Evolutionary conservation across 164 flowering plant genomes (phyloP).

Genomic region (Brasenia schreberi): DNA sequence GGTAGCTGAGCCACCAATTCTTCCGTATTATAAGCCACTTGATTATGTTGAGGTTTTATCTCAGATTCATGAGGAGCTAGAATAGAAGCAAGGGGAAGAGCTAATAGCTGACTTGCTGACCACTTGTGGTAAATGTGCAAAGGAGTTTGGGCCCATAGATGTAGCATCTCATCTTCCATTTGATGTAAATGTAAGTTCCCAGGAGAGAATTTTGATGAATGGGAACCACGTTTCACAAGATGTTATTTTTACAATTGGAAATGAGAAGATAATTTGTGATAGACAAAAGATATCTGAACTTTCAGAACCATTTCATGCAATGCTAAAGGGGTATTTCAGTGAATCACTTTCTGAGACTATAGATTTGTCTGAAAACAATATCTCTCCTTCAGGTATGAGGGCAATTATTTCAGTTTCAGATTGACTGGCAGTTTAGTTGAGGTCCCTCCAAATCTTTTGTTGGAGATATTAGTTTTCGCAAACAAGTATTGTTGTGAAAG

Average conservation of each 20-base stretch:
- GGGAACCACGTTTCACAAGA: conserved; percentile 5
- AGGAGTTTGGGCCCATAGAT: conserved; percentile 60
- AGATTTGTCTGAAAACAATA: conserved; percentile 72
- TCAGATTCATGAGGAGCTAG: conserved; percentile 93
- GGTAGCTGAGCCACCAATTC: conserved; percentile 72
- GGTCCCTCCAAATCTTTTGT: conserved; percentile 39
- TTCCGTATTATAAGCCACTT: conserved; percentile 73
- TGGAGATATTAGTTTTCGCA: conserved; percentile 75
- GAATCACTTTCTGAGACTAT: conserved; percentile 66
- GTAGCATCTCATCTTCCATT: conserved; percentile 28
- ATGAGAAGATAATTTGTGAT: conserved; percentile 61
- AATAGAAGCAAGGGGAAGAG: conserved; percentile 77
- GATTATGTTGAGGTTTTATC: conserved; percentile 94
- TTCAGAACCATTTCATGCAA: conserved; percentile 76
- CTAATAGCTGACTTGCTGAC: conserved; percentile 63
- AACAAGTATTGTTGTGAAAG: conserved; percentile 85
- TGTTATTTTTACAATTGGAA: conserved; percentile 51
- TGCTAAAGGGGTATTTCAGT: conserved; percentile 84
- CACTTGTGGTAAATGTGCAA: conserved; percentile 57
- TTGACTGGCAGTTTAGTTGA: conserved; percentile 41
- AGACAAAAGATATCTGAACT: conserved; percentile 64
- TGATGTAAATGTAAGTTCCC: conserved; percentile 9
- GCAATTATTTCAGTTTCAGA: conserved; percentile 55
- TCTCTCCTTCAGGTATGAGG: conserved; percentile 60
- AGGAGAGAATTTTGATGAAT: too few species aligned